Evolutionary conservation across 257 asterid genomes (phyloP).

Genomic region (Rauvolfia tetraphylla): DNA sequence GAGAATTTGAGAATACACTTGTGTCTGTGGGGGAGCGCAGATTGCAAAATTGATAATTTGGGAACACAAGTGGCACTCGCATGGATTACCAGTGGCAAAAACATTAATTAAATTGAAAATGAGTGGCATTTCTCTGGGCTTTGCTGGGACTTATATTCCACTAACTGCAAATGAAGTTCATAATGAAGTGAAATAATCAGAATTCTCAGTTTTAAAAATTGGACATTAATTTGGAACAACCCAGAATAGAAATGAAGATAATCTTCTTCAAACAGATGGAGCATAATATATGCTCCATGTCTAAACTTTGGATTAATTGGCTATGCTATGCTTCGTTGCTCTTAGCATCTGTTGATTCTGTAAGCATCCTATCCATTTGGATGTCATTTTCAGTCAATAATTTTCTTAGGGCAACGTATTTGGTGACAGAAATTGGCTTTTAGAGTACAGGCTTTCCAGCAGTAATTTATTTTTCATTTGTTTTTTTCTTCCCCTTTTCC

Average conservation of each 20-base stretch:
- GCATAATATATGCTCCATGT: neutral
- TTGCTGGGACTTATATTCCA: no score
- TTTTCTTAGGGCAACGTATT: neutral
- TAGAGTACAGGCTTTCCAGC: neutral
- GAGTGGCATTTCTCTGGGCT: no score
- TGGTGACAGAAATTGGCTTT: neutral
- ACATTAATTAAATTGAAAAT: no score
- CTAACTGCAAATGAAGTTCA: neutral
- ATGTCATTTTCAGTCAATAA: neutral
- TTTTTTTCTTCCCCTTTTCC: neutral
- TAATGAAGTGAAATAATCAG: neutral
- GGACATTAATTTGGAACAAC: neutral
- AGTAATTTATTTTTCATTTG: neutral
- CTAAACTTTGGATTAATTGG: neutral
- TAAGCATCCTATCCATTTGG: neutral
- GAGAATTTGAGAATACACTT: neutral
- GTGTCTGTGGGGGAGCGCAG: neutral
- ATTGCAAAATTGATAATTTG: neutral
- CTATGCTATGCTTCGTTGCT: neutral
- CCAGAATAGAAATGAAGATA: neutral
- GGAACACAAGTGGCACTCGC: neutral
- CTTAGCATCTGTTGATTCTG: neutral
- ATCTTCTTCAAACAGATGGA: neutral
- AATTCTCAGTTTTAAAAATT: neutral
- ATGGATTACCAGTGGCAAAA: neutral